These are phyloP conservation scores for Lathyrus oleraceus DNA, from an alignment of 306 rosid genomes.

Conservation along the genomic window DNA sequence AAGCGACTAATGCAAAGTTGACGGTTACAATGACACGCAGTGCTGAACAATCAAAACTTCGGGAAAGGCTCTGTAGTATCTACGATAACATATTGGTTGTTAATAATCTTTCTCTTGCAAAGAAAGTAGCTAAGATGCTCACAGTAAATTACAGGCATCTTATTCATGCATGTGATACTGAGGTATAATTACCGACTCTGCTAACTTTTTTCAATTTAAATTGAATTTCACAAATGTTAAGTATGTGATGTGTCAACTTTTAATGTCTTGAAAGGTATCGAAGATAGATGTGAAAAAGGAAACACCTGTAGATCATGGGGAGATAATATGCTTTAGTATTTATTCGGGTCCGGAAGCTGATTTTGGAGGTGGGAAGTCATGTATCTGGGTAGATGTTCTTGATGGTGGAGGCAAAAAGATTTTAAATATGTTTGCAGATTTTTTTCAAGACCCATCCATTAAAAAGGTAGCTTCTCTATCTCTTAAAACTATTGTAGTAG, in stretches of 20 bases:
- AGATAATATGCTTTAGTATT: conserved; percentile 90
- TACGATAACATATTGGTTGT: conserved; percentile 76
- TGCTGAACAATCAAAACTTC: conserved; percentile 43
- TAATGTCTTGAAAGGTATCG: conserved; percentile 65
- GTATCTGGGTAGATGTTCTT: conserved; percentile 98
- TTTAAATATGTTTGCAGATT: conserved; percentile 66
- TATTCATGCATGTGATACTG: conserved; percentile 97
- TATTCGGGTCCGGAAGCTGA: conserved; percentile 91
- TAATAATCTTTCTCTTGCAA: conserved; percentile 60
- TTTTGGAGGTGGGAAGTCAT: conserved; percentile 90
- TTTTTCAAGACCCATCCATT: conserved; percentile 72
- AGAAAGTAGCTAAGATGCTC: conserved; percentile 70
- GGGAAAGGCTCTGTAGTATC: conserved; percentile 57
- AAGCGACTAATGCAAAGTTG: conserved; percentile 19
- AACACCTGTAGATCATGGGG: conserved; percentile 98
- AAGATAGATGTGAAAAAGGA: conserved; percentile 80
- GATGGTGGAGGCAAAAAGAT: conserved; percentile 90
- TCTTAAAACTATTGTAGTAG: too few species aligned
- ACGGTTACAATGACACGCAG: conserved; percentile 6
- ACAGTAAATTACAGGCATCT: conserved; percentile 71
- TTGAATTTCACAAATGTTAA: conserved; percentile 33
- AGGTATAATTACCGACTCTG: conserved; percentile 52
- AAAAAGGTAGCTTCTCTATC: conserved; percentile 65
- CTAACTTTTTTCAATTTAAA: conserved; percentile 24
- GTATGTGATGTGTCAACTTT: conserved; percentile 34